Percentiles rank a stretch among this genome's conserved stretches.
Evolutionary conservation across 345 rosid species (phyloP).

Genomic region (Lumnitzera littorea): DNA sequence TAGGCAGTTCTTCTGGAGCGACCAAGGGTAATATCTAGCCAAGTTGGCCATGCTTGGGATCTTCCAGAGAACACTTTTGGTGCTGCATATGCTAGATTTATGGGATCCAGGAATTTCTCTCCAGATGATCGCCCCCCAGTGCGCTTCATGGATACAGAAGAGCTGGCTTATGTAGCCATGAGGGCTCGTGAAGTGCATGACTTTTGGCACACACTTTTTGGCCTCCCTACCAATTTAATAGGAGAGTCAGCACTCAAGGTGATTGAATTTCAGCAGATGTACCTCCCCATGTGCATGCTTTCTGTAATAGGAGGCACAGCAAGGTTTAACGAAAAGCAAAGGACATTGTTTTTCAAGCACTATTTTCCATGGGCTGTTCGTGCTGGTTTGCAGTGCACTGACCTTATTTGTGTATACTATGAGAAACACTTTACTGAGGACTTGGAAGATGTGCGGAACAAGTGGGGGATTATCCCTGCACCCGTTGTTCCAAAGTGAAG

Average conservation of each 20-base stretch:
- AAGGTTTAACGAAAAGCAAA: conserved; percentile 39
- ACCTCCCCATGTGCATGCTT: conserved; percentile 40
- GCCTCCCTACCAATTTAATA: conserved; percentile 34
- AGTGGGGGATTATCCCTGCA: conserved; percentile 32
- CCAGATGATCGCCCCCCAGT: conserved; percentile 41
- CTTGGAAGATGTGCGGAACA: conserved; percentile 28
- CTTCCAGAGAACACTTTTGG: conserved; percentile 38
- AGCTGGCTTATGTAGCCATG: conserved; percentile 38
- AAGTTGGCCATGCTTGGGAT: conserved; percentile 39
- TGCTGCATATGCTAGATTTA: conserved; percentile 39
- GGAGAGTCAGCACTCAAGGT: conserved; percentile 44
- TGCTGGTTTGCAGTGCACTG: conserved; percentile 26
- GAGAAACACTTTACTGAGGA: conserved; percentile 41
- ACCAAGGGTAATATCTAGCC: conserved; percentile 32
- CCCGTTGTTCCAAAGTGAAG: conserved; percentile 13
- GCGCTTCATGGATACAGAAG: conserved; percentile 45
- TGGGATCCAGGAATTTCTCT: conserved; percentile 45
- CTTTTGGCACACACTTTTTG: conserved; percentile 45
- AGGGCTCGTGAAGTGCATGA: conserved; percentile 47
- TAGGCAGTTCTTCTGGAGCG: conserved; percentile 33
- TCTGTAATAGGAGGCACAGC: conserved; percentile 31
- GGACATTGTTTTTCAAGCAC: conserved; percentile 29
- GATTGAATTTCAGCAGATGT: conserved; percentile 46
- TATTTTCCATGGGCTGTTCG: conserved; percentile 40
- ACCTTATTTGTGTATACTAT: conserved; percentile 38